Conservation (phyloP, 108 stramenopile genomes). For the Fistulifera pelliculosa region DNA sequence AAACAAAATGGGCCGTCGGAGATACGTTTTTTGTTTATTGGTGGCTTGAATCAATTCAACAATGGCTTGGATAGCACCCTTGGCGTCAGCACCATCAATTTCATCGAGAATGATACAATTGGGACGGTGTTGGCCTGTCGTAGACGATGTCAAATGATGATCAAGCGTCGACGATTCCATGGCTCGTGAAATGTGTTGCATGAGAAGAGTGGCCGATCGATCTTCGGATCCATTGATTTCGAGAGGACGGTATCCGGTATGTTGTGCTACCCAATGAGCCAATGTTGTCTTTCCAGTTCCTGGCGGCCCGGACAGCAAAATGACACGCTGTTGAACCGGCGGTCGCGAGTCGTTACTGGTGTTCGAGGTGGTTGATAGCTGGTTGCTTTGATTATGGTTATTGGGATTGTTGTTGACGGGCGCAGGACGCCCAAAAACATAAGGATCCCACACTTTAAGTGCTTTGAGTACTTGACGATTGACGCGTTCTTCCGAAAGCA, state of each 20-base stretch:
- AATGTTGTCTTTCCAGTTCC: constrained; percentile 96
- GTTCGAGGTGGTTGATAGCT: too few species aligned
- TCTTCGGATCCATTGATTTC: constrained; percentile 98
- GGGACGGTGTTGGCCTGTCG: constrained; percentile 51
- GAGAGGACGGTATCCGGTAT: constrained; percentile 87
- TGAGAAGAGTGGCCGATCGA: constrained; percentile 75
- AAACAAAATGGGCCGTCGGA: constrained; percentile 90
- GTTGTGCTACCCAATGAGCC: constrained; percentile 84
- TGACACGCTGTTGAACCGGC: constrained; percentile 52
- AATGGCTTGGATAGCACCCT: constrained; percentile 65
- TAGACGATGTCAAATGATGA: constrained; percentile 7
- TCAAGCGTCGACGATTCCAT: constrained; percentile 78
- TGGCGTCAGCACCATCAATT: constrained; percentile 93
- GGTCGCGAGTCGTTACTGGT: constrained; percentile 61
- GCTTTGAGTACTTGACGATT: constrained; percentile 90
- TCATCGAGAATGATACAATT: constrained; percentile 94
- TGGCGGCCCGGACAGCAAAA: constrained; percentile 85
- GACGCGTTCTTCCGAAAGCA: constrained; percentile 88
- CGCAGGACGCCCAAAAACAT: constrained; percentile 83
- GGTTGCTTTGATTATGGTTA: constrained; percentile 16
- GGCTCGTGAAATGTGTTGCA: constrained; percentile 67
- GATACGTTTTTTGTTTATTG: constrained; percentile 21
- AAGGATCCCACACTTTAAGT: constrained; percentile 87
- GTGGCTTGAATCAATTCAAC: constrained; percentile 77
- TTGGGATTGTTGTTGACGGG: constrained; percentile 34